Base-by-base conservation (phyloP, 495 filamentous ascomycete species). In the Haplographium delicatum region DNA sequence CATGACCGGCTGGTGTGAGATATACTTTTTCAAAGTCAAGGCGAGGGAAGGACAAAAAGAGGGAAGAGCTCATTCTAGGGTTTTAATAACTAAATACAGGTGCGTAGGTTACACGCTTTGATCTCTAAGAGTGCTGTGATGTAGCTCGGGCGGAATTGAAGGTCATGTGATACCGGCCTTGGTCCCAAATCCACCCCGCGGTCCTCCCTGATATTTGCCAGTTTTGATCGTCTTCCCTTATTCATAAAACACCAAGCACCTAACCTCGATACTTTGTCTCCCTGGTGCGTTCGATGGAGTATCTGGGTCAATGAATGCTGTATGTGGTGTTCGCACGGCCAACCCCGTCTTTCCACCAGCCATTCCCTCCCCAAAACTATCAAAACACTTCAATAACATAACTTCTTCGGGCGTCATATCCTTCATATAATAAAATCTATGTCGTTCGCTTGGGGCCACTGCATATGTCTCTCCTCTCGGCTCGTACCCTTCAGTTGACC, bases 211-310 rank as follows among this genome's bases (percentile, higher is more conserved):
- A n/a, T n/a, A n/a, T n/a, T n/a, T n/a, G n/a, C n/a, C n/a, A n/a
- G n/a, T n/a, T n/a, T n/a, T n/a, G n/a, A n/a, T n/a, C n/a, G n/a
- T n/a, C n/a, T n/a, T 31, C 28, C 35, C 15, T 25, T 34, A 48
- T 22, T 48, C 45, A 13, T 48, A 48, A 39, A 48, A 48, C 19
- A 48, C 45, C n/a, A 48, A 27, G n/a, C 45, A 48, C 15, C 45
- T 48, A 24, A 48, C 45, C 34, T 48, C 45, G 33, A 48, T 48
- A 20, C 45, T 48, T 26, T 48, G 45, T n/a, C 45, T 48, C 3
- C 45, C 45, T 4, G 31, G 31, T 10, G 45, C 45, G 28, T 25
- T 22, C 24, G 15, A 31, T 13, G 45, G 45, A 1, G 45, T 48
- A 3, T 39, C 0, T 1, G 45, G 45, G 33, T 48, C 45, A 2